These are phyloP conservation scores for Coleophoma crateriformis DNA, from an alignment of 2,329 filamentous ascomycete genomes.

Conservation along the genomic window DNA sequence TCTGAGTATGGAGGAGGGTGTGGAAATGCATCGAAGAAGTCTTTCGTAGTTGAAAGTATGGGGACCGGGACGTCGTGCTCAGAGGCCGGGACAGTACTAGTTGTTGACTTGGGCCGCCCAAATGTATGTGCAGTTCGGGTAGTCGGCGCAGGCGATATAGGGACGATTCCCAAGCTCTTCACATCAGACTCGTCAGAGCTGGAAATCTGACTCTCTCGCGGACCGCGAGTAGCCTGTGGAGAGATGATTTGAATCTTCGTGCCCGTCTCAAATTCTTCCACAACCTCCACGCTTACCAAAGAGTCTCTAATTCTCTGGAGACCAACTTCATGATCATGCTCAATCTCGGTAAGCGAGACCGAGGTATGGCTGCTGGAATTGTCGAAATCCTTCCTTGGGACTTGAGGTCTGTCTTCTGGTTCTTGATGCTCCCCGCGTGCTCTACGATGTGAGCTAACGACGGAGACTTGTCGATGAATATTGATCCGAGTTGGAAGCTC, in stretches of 20 bases:
- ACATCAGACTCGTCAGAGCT: not conserved
- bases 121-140: not conserved
- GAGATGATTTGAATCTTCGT: not conserved
- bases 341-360: no score
- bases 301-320: not conserved
- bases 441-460: not conserved
- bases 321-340: no score
- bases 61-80: no score
- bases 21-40: no score
- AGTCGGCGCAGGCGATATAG: not conserved
- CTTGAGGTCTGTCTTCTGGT: not conserved
- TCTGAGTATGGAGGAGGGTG: no score
- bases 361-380: no score
- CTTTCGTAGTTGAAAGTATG: no score
- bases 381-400: not conserved
- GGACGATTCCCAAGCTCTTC: not conserved
- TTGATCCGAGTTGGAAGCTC: not conserved
- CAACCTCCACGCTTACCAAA: not conserved
- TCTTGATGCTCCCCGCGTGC: not conserved
- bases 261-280: not conserved
- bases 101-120: not conserved
- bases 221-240: no score
- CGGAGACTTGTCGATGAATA: not conserved
- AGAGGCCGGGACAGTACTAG: not conserved
- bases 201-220: not conserved